These are phyloP conservation scores for Cladophialophora carrionii DNA, from an alignment of 2,329 filamentous ascomycete genomes.

Conservation along the genomic window DNA sequence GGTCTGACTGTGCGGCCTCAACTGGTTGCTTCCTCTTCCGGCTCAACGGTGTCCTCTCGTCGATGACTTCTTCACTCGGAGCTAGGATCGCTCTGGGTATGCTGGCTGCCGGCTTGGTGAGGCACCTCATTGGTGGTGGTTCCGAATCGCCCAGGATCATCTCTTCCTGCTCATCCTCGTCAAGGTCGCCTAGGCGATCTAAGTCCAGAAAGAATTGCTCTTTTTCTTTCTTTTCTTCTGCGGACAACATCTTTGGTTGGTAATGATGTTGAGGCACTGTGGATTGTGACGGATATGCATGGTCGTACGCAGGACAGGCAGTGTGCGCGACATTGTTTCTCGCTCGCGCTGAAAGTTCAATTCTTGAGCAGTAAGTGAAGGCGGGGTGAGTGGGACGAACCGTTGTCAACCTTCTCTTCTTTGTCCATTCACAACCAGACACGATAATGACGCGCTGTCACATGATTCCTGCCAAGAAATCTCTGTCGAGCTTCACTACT, in stretches of 20 bases:
- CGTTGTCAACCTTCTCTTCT: constrained; percentile 15
- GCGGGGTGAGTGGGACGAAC: constrained; percentile 26
- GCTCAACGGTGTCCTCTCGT: neutral
- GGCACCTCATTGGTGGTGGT: neutral
- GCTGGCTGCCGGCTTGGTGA: neutral
- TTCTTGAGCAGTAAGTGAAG: constrained; percentile 17
- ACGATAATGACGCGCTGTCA: constrained; percentile 25
- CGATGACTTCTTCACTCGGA: neutral
- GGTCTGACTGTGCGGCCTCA: neutral
- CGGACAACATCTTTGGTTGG: constrained; percentile 25
- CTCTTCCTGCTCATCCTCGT: constrained; percentile 35
- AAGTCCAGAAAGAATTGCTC: constrained; percentile 37
- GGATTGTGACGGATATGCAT: constrained; percentile 1
- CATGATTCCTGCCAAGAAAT: constrained; percentile 25
- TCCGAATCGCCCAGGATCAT: constrained; percentile 31
- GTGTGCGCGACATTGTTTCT: constrained; percentile 3
- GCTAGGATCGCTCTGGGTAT: neutral
- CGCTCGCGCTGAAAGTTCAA: neutral
- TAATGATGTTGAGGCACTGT: neutral
- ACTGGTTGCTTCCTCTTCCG: constrained; percentile 14
- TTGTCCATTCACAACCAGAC: constrained; percentile 13
- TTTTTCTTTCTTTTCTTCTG: constrained; percentile 32
- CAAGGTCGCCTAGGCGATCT: constrained; percentile 37
- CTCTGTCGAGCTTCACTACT: constrained; percentile 1
- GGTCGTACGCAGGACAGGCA: neutral